These are phyloP conservation scores for Fusarium sp. DNA, from an alignment of 2,329 filamentous ascomycete species.

Conservation along the genomic window DNA sequence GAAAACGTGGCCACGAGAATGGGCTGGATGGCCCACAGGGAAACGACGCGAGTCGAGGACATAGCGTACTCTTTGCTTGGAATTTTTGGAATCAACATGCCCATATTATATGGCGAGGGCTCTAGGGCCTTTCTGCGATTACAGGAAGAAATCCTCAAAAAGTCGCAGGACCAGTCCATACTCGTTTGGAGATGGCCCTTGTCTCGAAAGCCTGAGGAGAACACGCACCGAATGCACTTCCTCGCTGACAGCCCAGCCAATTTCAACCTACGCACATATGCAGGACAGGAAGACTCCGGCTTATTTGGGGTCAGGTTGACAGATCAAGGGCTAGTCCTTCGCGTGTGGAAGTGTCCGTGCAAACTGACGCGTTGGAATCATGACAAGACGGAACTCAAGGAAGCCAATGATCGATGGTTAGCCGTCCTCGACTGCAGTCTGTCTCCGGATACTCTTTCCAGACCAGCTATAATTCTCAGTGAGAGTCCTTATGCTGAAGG, in stretches of 20 bases:
- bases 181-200: constrained; percentile 47
- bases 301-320: constrained; percentile 41
- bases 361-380: constrained; percentile 38
- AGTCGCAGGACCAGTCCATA: constrained; percentile 51
- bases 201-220: constrained; percentile 22
- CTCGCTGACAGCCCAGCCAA: constrained; percentile 42
- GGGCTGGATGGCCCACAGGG: constrained; percentile 51
- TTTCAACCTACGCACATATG: constrained; percentile 44
- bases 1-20: constrained; percentile 49
- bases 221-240: constrained; percentile 40
- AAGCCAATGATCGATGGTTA: constrained; percentile 39
- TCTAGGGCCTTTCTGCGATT: constrained; percentile 49
- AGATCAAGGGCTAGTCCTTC: constrained; percentile 40
- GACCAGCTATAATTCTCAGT: constrained; percentile 43
- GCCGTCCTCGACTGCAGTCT: constrained; percentile 47
- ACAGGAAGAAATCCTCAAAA: constrained; percentile 52
- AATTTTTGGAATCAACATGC: constrained; percentile 52
- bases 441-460: constrained; percentile 43
- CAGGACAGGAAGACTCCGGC: constrained; percentile 41
- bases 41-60: constrained; percentile 49
- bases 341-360: constrained; percentile 46
- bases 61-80: constrained; percentile 52
- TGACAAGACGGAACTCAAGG: constrained; percentile 39
- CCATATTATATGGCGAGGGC: constrained; percentile 53
- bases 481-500: constrained; percentile 37